phyloP scores from a whole-genome alignment of 805 yeast genomes.

The Monosporozyma aerobia region DNA sequence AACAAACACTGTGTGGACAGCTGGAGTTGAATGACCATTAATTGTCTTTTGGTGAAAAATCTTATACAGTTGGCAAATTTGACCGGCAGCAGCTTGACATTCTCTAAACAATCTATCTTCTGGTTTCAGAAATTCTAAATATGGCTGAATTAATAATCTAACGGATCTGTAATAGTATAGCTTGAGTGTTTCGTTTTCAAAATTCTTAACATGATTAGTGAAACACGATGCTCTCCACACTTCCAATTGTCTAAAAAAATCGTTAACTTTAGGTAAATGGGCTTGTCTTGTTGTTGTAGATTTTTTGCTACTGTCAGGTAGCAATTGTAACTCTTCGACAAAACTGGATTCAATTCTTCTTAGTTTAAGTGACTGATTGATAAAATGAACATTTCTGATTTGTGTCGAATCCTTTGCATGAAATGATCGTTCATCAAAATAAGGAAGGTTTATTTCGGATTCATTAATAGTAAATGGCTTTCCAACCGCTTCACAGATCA shows the following conservation, averaged over 20 bases:
- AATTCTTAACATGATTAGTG: conserved; percentile 31
- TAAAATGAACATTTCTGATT: conserved; percentile 35
- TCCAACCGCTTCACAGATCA: conserved; percentile 54
- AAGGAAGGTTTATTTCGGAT: conserved; percentile 40
- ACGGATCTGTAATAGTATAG: conserved; percentile 53
- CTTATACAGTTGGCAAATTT: conserved; percentile 54
- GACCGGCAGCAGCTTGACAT: conserved; percentile 67
- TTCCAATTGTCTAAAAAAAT: conserved; percentile 49
- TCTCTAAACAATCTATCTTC: conserved; percentile 51
- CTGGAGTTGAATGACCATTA: conserved; percentile 54
- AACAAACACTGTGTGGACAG: conserved; percentile 57
- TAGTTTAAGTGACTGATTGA: conserved; percentile 48
- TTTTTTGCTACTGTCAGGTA: conserved; percentile 16
- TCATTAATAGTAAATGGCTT: conserved; percentile 47
- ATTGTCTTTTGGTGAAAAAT: conserved; percentile 55
- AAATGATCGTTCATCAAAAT: conserved; percentile 37
- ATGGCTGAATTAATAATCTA: conserved; percentile 54
- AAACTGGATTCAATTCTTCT: conserved; percentile 53
- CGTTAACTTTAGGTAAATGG: conserved; percentile 46
- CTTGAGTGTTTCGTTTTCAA: conserved; percentile 51
- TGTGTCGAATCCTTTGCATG: conserved; percentile 22
- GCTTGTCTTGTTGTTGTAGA: conserved; percentile 29
- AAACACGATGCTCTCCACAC: conserved; percentile 33
- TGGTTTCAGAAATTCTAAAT: conserved; percentile 51
- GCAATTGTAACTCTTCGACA: conserved; percentile 42